Base-by-base conservation (phyloP, 139 green algal species). In the Chlorella sp. region DNA sequence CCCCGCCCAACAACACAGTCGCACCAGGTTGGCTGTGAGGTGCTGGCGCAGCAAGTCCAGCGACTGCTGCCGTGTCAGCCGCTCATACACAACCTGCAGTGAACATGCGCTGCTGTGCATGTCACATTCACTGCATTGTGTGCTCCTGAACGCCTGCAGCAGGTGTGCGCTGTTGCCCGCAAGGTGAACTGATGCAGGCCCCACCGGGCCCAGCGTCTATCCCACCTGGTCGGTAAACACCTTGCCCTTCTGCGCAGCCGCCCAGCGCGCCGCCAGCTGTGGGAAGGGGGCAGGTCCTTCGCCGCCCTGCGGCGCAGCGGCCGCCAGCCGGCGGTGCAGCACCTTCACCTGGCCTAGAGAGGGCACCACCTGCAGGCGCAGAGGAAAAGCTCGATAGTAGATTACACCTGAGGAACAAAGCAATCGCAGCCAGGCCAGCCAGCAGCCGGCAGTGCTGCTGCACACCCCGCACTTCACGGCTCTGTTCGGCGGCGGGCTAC, bases 21-120 rank as follows among this genome's bases (percentile, higher is more conserved):
- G 64, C 38, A 99, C 85, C 39, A 98, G 38, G 87, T 96, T 97
- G 36, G 76, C 72, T 1, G 64, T 88, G 60, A 99, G 74, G 81
- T 97, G 93, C 78, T 96, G 74, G 28, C 88, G 85, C 79, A 98
- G 88, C 83, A 95, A 80, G 1, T 69, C 25, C 68, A 94, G 32
- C 63, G 85, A 86, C 55, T 90, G 36, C 2, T 65, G 13, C 4
- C 91, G 81, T 13, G 65, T 73, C 44, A 96, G 41, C 25, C 70
- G 89, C 1, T 89, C 76, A 34, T 88, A 84, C 6, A 85, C 72
- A 11, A 93, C 84, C 87, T 92, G 89, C n/a, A n/a, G n/a, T n/a
- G n/a, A n/a, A n/a, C n/a, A n/a, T n/a, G n/a, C n/a, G n/a, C n/a
- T n/a, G n/a, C n/a, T n/a, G n/a, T n/a, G n/a, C n/a, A n/a, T n/a